Evolutionary conservation across 352 stramenopile species (phyloP).

Genomic region (Phytophthora tubulina): DNA sequence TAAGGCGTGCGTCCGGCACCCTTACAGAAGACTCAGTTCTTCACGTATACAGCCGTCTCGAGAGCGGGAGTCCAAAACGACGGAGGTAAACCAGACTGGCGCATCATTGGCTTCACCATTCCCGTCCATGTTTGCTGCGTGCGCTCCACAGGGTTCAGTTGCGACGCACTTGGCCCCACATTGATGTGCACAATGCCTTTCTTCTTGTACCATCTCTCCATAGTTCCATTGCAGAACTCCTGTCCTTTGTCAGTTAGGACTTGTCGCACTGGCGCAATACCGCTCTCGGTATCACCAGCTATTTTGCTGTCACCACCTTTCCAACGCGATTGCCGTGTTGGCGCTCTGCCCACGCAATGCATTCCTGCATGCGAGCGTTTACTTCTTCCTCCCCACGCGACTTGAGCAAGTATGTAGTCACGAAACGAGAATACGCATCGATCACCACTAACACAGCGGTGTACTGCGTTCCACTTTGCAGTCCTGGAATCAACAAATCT

Average conservation of each 20-base stretch:
- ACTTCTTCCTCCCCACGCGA: not conserved
- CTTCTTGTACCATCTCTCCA: constrained; percentile 7
- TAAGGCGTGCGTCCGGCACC: not conserved
- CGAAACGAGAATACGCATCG: constrained; percentile 17
- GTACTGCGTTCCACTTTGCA: too few species aligned
- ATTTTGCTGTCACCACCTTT: too few species aligned
- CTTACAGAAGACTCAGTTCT: constrained; percentile 18
- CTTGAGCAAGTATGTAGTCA: constrained; percentile 18
- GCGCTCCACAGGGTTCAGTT: constrained; percentile 9
- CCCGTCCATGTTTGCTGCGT: constrained; percentile 11
- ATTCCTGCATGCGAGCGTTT: constrained; percentile 4
- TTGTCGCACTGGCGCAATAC: not conserved
- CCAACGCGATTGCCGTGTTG: not conserved
- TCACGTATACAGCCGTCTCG: constrained; percentile 19
- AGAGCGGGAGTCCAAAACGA: constrained; percentile 16
- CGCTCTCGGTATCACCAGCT: too few species aligned
- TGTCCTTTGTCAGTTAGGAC: constrained; percentile 16
- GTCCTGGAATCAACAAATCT: too few species aligned
- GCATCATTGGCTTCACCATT: constrained; percentile 25
- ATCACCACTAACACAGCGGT: not conserved
- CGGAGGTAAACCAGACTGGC: constrained; percentile 10
- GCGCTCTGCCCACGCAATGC: not conserved
- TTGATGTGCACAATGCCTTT: constrained; percentile 6
- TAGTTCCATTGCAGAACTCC: constrained; percentile 18
- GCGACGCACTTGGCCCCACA: not conserved